Evolutionary conservation across 805 yeast genomes (phyloP), one percentile per base, ranked within the genome.

Genomic region (Kazachstania viticola): DNA sequence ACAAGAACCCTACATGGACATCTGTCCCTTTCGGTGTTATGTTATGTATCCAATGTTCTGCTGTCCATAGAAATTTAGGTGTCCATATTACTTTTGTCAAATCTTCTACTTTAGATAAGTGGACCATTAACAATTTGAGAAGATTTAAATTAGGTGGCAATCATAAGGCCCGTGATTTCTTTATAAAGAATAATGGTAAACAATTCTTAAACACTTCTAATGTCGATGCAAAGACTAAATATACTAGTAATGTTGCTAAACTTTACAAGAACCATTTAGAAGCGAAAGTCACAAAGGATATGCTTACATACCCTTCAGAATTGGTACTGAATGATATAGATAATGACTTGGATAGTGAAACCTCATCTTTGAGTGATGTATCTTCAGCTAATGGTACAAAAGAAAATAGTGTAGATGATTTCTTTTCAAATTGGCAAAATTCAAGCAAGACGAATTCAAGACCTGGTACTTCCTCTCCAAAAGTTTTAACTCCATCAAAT

Each of bases 1-100:
- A 87, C 46, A 84, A 81, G 53, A 87, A 87, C 56, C 97, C 98
- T 23, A 84, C 97, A 0, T 91, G 98, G 98, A 83, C 98, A 3
- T 88, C 97, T 11, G 85, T 88, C 34, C 95, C 97, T 11, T 88
- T 83, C 58, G 98, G 96, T 34, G 81, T 87, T 32, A 71, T 87
- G 54, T 62, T 91, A 37, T 91, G 98, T 64, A 68, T 87, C 38
- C 94, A 91, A 56, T 91, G 98, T 58, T 81, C 95, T 33, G 87
- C 97, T 3, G 84, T 80, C 32, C 98, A 91, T 64, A 74, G 98
- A 58, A 85, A 85, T 56, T 60, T 91, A 61, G 98, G 98, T 37
- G 96, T 87, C 24, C 98, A 91, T 56, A 78, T 91, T 48, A 74
- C 96, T 24, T 91, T 91, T 64, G 97, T 91, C 37, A 83, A 85